A percentile compares a stretch with the other conserved stretches of the same genome.
phyloP scores from a whole-genome alignment of 345 rosid species.

The Schrenkiella parvula region DNA sequence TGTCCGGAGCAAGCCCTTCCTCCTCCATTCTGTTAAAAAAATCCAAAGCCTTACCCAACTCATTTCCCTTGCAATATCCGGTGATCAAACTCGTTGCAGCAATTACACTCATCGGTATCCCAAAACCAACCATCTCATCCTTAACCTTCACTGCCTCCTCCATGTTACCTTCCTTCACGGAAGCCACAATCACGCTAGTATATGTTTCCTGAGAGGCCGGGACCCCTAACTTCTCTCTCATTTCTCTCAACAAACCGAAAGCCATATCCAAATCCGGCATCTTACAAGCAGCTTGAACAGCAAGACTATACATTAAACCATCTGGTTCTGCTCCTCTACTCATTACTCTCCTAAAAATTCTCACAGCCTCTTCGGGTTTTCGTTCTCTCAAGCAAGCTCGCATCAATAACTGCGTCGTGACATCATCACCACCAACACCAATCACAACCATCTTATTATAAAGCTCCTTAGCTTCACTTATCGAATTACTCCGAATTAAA shows the following conservation, averaged over 20 bases:
- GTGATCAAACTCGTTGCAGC: constrained; percentile 64
- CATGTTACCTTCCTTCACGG: constrained; percentile 53
- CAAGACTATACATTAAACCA: constrained; percentile 36
- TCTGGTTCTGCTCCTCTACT: constrained; percentile 54
- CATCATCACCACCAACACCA: constrained; percentile 47
- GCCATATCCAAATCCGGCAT: constrained; percentile 41
- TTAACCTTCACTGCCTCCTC: constrained; percentile 61
- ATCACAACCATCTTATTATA: constrained; percentile 44
- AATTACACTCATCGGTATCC: constrained; percentile 52
- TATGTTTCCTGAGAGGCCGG: constrained; percentile 46
- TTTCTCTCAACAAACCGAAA: constrained; percentile 51
- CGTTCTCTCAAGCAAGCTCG: constrained; percentile 50
- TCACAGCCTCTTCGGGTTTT: constrained; percentile 48
- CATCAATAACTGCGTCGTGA: constrained; percentile 43
- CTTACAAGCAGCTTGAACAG: constrained; percentile 47
- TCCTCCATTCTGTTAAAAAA: constrained; percentile 51
- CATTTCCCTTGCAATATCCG: constrained; percentile 53
- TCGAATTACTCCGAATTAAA: constrained; percentile 43
- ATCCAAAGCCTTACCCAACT: constrained; percentile 49
- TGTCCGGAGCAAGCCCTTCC: constrained; percentile 59
- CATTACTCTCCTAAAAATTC: constrained; percentile 39
- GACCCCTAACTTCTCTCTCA: constrained; percentile 43
- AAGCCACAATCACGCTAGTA: constrained; percentile 52
- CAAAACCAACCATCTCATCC: constrained; percentile 70
- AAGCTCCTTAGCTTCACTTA: constrained; percentile 40